Evolutionary conservation across 257 asterid genomes (phyloP), one percentile per base, ranked within the genome.

Genomic region (Sherardia arvensis): DNA sequence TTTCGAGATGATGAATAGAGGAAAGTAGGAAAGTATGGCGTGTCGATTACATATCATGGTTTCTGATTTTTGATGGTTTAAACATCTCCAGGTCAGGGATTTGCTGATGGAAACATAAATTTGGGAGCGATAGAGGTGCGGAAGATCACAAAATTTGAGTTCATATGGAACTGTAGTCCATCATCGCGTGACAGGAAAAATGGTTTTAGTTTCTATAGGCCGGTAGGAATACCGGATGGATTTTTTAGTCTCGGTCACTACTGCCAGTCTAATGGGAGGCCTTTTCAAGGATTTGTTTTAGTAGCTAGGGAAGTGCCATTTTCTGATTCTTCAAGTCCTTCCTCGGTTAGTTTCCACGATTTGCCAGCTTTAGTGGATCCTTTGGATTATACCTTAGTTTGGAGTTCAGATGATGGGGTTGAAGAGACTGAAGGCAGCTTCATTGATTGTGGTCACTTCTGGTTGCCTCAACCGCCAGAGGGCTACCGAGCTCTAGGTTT

Each of bases 111-210:
- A 7, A 78, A 18, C 33, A 85, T 92, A 53, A 73, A 54, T 18
- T 74, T 92, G 74, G 97, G 99, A 61, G 96, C 84, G 64, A 11
- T 92, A 66, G 95, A 89, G 79, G 95, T 92, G 66, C 67, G 73
- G 68, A 77, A 87, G 66, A 65, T 89, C 62, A 81, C 80, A 34
- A 77, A 77, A 53, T 83, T 89, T 47, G 85, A 85, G 65, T 84
- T 78, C 47, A 66, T 89, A 30, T 89, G 95, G 88, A 83, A 87
- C 23, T 80, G 82, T 78, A 78, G 83, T 74, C 36, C 67, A 28
- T 83, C 94, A 26, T 83, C 94, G 27, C 25, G 29, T 34, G 80
- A 86, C 63, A 73, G 76, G 62, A 87, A 77, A 73, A 78, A 57
- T 4, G 88, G 87, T 60, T 80, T 81, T 48, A 81, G 91, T 76